Percentiles rank a stretch among this genome's conserved stretches.
phyloP scores from a whole-genome alignment of 352 stramenopile species.

The Pythium grandisporangium region DNA sequence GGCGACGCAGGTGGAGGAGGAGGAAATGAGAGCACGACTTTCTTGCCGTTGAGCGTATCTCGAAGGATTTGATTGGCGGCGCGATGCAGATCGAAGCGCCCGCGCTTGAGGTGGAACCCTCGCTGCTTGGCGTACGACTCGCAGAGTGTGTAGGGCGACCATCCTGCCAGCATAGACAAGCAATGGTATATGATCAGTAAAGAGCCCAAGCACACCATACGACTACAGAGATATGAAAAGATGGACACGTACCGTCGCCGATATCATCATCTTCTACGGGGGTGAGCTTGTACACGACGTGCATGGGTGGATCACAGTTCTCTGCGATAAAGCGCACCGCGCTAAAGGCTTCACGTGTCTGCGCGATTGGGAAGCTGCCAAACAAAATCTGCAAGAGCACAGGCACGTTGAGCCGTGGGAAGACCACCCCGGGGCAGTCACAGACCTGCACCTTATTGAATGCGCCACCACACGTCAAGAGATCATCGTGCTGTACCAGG shows the following conservation, averaged over 20 bases:
- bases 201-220: no score
- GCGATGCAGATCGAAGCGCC: slow-evolving; percentile 67
- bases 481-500: slow-evolving; percentile 46
- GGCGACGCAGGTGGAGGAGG: slow-evolving; percentile 22
- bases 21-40: slow-evolving; percentile 73
- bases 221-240: neutral
- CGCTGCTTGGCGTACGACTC: slow-evolving; percentile 67
- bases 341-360: slow-evolving; percentile 82
- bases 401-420: slow-evolving; percentile 63
- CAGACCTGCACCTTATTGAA: slow-evolving; percentile 50
- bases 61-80: slow-evolving; percentile 64
- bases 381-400: slow-evolving; percentile 71
- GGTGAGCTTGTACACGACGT: slow-evolving; percentile 77
- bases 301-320: slow-evolving; percentile 58
- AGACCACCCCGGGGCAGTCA: slow-evolving; percentile 77
- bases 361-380: slow-evolving; percentile 75
- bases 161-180: slow-evolving; percentile 20
- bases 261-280: slow-evolving; percentile 62
- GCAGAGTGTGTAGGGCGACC: slow-evolving; percentile 68
- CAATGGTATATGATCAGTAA: neutral
- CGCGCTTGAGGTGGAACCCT: slow-evolving; percentile 65
- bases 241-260: slow-evolving; percentile 5
- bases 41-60: slow-evolving; percentile 74
- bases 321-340: slow-evolving; percentile 80
- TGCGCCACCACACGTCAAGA: slow-evolving; percentile 25